Conservation (phyloP, 2,329 filamentous ascomycete species). For the Penicillium sp. region DNA sequence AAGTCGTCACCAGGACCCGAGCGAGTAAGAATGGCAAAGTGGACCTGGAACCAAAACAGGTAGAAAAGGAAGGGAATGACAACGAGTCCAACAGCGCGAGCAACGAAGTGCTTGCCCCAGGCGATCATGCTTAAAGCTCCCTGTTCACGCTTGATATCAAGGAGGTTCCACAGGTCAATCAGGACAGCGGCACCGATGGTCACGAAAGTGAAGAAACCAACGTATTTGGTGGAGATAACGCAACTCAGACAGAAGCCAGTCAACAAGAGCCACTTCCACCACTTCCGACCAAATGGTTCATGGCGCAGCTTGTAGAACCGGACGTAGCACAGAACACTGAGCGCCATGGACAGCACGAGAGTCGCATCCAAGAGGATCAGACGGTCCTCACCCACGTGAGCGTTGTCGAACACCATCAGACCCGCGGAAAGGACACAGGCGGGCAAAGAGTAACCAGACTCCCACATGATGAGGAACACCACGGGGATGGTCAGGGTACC, state of each 20-base stretch:
- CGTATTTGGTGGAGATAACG: constrained; percentile 98
- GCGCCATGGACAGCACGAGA: constrained; percentile 91
- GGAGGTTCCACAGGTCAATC: constrained; percentile 92
- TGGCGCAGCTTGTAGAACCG: constrained; percentile 97
- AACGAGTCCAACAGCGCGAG: constrained; percentile 82
- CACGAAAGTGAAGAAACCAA: constrained; percentile 94
- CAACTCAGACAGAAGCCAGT: constrained; percentile 94
- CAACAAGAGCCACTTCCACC: constrained; percentile 99
- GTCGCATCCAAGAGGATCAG: constrained; percentile 94
- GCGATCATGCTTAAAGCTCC: constrained; percentile 77
- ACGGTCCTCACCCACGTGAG: constrained; percentile 93
- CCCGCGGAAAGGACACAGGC: constrained; percentile 85
- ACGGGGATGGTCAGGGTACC: constrained; percentile 93
- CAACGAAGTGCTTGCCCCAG: constrained; percentile 87
- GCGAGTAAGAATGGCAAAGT: constrained; percentile 83
- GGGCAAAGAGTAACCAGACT: constrained; percentile 94
- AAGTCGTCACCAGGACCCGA: constrained; percentile 97
- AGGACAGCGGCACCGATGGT: constrained; percentile 92
- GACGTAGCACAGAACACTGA: constrained; percentile 90
- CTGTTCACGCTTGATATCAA: constrained; percentile 82
- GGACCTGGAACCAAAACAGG: constrained; percentile 99
- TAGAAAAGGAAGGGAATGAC: constrained; percentile 96
- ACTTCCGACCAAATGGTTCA: constrained; percentile 86
- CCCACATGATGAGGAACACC: constrained; percentile 98
- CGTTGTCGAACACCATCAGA: constrained; percentile 92